These are phyloP conservation scores for Priceomyces castillae DNA, from an alignment of 805 yeast genomes.

Conservation along the genomic window DNA sequence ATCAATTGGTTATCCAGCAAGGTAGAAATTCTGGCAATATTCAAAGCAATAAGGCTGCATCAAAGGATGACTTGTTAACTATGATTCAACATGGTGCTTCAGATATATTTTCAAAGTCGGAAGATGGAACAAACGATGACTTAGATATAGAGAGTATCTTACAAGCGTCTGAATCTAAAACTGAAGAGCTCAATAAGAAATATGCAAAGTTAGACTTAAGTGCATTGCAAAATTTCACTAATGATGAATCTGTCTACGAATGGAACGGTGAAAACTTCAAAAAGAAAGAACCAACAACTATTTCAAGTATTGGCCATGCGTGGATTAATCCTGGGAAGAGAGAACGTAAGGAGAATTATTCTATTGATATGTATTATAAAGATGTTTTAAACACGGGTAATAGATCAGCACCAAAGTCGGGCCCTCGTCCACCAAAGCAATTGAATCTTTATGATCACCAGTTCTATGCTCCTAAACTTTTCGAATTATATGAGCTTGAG, in stretches of 20 bases:
- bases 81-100: slow-evolving; percentile 87
- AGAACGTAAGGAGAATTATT: slow-evolving; percentile 80
- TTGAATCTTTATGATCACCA: slow-evolving; percentile 85
- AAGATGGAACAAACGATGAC: slow-evolving; percentile 37
- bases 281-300: slow-evolving; percentile 53
- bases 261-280: slow-evolving; percentile 87
- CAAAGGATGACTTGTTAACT: slow-evolving; percentile 69
- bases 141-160: slow-evolving; percentile 62
- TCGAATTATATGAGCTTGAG: slow-evolving; percentile 78
- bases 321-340: slow-evolving; percentile 88
- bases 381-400: slow-evolving; percentile 76
- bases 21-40: slow-evolving; percentile 46
- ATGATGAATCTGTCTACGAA: slow-evolving; percentile 69
- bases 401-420: slow-evolving; percentile 47
- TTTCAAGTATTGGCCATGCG: slow-evolving; percentile 49
- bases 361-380: slow-evolving; percentile 82
- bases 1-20: slow-evolving; percentile 80
- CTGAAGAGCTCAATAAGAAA: slow-evolving; percentile 57
- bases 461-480: slow-evolving; percentile 74
- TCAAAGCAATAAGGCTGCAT: slow-evolving; percentile 38
- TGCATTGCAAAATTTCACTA: slow-evolving; percentile 72
- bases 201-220: slow-evolving; percentile 69
- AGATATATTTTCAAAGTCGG: slow-evolving; percentile 47
- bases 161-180: slow-evolving; percentile 59
- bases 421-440: slow-evolving; percentile 84